phyloP scores from a whole-genome alignment of 2,329 filamentous ascomycete genomes.

The Blastomyces emzantsi region DNA sequence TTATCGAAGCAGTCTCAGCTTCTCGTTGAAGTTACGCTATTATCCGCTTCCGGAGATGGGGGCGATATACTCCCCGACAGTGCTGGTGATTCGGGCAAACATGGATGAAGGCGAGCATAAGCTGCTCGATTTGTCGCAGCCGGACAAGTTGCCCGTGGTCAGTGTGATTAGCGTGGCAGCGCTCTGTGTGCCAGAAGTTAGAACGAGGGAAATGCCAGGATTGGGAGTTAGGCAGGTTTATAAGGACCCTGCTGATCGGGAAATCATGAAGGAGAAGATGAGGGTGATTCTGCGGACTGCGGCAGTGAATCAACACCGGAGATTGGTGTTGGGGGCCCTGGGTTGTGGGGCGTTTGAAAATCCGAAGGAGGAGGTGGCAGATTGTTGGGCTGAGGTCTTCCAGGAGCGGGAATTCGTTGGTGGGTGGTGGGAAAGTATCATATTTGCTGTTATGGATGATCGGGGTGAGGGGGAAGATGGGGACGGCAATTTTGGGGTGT shows the following conservation, averaged over 20 bases:
- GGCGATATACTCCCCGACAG: conserved; percentile 52
- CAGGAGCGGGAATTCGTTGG: conserved; percentile 52
- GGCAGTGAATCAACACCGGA: conserved; percentile 46
- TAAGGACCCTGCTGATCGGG: conserved; percentile 37
- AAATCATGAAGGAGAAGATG: conserved; percentile 55
- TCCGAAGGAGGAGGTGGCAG: conserved; percentile 52
- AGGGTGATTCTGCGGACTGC: conserved; percentile 52
- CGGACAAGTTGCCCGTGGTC: conserved; percentile 41
- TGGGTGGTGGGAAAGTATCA: conserved; percentile 55
- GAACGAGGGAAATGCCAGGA: not conserved
- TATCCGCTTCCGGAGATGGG: conserved; percentile 47
- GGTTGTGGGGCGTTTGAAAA: conserved; percentile 61
- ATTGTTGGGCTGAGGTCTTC: conserved; percentile 55
- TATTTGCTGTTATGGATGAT: conserved; percentile 53
- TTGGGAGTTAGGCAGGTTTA: conserved; percentile 30
- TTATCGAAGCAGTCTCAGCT: conserved; percentile 46
- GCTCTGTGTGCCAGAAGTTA: conserved; percentile 35
- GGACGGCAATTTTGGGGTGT: conserved; percentile 27
- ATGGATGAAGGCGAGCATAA: conserved; percentile 37
- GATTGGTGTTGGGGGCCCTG: conserved; percentile 58
- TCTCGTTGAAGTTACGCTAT: conserved; percentile 34
- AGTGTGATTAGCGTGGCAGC: conserved; percentile 55
- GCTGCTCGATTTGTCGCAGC: conserved; percentile 35
- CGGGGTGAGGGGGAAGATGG: conserved; percentile 18
- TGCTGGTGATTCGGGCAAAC: conserved; percentile 50